These are phyloP conservation scores for Cymbopogon citratus DNA, from an alignment of 176 grass and related monocot species.

Conservation along the genomic window DNA sequence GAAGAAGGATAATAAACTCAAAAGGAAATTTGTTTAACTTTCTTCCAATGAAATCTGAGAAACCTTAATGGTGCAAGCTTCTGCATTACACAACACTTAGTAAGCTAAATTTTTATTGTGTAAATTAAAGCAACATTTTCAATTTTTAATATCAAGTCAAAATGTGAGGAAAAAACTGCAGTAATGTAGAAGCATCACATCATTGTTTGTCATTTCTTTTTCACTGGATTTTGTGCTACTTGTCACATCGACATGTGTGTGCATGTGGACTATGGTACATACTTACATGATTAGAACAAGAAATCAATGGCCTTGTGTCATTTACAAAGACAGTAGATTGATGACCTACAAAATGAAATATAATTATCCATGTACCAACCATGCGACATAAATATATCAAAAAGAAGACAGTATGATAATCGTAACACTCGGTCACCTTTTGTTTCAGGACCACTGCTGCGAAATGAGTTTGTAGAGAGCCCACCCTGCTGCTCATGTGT, in stretches of 20 bases:
- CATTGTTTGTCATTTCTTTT: neutral
- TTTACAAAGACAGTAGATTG: constrained; percentile 30
- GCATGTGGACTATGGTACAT: neutral
- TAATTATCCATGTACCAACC: constrained; percentile 8
- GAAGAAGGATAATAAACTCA: neutral
- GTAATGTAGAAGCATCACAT: neutral
- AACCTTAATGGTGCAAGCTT: neutral
- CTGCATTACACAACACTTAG: neutral
- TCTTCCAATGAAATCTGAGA: neutral
- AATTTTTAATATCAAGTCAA: neutral
- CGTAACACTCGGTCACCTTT: constrained; percentile 19
- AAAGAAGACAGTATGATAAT: neutral
- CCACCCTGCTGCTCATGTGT: constrained; percentile 17
- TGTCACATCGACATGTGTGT: neutral
- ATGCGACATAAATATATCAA: neutral
- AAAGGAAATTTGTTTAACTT: neutral
- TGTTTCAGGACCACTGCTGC: constrained; percentile 9
- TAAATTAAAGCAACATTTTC: neutral
- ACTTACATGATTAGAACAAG: constrained; percentile 44
- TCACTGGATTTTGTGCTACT: neutral
- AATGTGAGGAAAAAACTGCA: neutral
- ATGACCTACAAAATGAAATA: constrained; percentile 21
- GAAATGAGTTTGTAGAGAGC: neutral
- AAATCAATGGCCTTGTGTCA: neutral
- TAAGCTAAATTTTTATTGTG: neutral